Base-by-base conservation (phyloP, 2,329 filamentous ascomycete genomes). In the Beauveria australis region DNA sequence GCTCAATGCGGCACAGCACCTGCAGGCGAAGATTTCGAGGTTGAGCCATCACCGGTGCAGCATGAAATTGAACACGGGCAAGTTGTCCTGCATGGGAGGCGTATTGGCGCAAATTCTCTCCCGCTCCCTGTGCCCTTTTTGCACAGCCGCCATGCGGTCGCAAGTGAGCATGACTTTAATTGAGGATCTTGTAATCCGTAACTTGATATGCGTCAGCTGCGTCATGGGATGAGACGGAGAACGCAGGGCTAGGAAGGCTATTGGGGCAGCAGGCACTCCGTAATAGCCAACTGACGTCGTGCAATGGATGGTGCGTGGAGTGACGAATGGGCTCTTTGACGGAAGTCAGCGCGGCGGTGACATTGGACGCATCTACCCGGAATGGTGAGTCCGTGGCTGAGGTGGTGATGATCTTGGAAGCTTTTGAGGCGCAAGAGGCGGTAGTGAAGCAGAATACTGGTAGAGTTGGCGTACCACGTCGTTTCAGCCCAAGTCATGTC, bases 1-100 rank as follows among this genome's bases (percentile, higher is more conserved):
- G 48, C 14, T 56, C 26, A 43, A 56, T 56, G 53, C 53, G 53
- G 30, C 53, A 33, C 28, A 40, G 54, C 30, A 48, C 28, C 41
- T 57, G 54, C 54, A 49, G 53, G 43, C 26, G 43, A 48, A 48
- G 53, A 48, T 48, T 56, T 56, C 44, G 54, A 40, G 30, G 40
- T 49, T 40, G 28, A 24, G 43, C 14, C 30, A 40, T 28, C 37
- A 14, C 43, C 41, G 6, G 7, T 18, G 26, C 41, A 12, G 26
- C 19, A 40, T 19, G 8, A 19, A 49, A 49, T 28, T 5, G 44
- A 22, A 49, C 16, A 41, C 4, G 7, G 5, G 5, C 12, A 16
- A 10, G 26, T 46, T 37, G 18, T n/a, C 53, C 3, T 40, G 18
- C 43, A 19, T 24, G 18, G 26, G 28, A 10, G 43, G 37, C 19